Conservation (phyloP, 805 yeast species). For the Spathaspora passalidarum region DNA sequence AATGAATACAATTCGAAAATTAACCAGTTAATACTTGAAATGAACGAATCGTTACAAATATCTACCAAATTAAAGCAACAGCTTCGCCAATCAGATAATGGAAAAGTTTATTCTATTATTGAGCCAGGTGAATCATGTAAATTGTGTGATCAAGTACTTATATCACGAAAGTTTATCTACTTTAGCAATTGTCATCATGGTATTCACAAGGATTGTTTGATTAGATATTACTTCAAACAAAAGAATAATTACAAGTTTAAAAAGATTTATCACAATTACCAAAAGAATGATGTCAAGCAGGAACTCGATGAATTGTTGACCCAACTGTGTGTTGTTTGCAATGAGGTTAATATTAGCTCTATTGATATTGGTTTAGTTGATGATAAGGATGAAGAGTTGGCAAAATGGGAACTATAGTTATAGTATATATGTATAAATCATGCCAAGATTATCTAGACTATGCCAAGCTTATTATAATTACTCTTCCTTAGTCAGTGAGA, state of each 20-base stretch:
- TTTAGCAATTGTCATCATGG: constrained; percentile 87
- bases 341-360: constrained; percentile 65
- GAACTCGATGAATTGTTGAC: constrained; percentile 61
- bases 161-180: constrained; percentile 68
- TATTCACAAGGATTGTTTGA: constrained; percentile 86
- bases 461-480: no score
- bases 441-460: no score
- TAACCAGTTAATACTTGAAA: constrained; percentile 64
- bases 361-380: constrained; percentile 63
- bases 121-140: constrained; percentile 85
- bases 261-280: constrained; percentile 56
- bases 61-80: constrained; percentile 57
- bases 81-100: constrained; percentile 42
- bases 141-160: constrained; percentile 64
- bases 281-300: constrained; percentile 31
- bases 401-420: constrained; percentile 5
- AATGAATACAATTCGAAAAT: constrained; percentile 69
- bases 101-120: constrained; percentile 57
- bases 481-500: no score
- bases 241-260: constrained; percentile 64
- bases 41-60: constrained; percentile 67
- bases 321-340: constrained; percentile 71
- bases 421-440: no score
- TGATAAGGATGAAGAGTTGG: constrained; percentile 3
- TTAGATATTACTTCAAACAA: constrained; percentile 54